A percentile compares a stretch with the other conserved stretches of the same genome.
These are phyloP conservation scores for Mycena belliarum DNA, from an alignment of 768 basidiomycete genomes.

Conservation along the genomic window DNA sequence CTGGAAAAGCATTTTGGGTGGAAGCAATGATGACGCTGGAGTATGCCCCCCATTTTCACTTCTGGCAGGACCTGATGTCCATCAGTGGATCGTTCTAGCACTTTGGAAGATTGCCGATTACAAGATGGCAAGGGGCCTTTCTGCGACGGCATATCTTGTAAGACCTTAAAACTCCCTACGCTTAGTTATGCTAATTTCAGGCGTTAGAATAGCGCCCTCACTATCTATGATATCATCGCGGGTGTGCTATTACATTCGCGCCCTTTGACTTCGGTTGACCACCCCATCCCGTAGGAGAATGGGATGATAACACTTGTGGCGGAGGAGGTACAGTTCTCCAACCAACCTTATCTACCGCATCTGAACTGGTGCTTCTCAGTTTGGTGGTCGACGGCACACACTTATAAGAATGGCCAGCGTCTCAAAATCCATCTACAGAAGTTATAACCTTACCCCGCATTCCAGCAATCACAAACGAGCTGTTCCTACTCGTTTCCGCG, in stretches of 20 bases:
- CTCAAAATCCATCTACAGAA: neutral
- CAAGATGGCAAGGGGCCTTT: constrained; percentile 40
- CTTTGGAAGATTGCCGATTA: constrained; percentile 57
- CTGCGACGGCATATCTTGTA: constrained; percentile 31
- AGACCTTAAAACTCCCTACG: constrained; percentile 7
- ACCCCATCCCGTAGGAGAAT: constrained; percentile 33
- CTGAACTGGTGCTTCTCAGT: constrained; percentile 30
- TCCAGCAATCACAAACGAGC: constrained; percentile 55
- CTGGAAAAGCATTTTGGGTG: constrained; percentile 45
- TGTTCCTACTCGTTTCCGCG: constrained; percentile 55
- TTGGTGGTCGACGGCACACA: constrained; percentile 57
- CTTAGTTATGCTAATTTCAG: neutral
- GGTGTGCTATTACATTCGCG: neutral
- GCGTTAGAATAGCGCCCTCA: constrained; percentile 44
- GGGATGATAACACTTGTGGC: constrained; percentile 51
- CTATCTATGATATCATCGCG: constrained; percentile 52
- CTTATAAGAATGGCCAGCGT: constrained; percentile 47
- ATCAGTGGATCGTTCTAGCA: constrained; percentile 57
- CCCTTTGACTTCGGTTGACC: neutral
- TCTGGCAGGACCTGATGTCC: neutral
- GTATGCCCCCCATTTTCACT: constrained; percentile 29
- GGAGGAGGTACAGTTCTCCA: constrained; percentile 45
- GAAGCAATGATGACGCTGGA: constrained; percentile 56
- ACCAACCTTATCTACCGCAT: neutral
- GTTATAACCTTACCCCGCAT: neutral